Base-by-base conservation (phyloP, 179 eudicot genomes). In the Beta macrorhiza region DNA sequence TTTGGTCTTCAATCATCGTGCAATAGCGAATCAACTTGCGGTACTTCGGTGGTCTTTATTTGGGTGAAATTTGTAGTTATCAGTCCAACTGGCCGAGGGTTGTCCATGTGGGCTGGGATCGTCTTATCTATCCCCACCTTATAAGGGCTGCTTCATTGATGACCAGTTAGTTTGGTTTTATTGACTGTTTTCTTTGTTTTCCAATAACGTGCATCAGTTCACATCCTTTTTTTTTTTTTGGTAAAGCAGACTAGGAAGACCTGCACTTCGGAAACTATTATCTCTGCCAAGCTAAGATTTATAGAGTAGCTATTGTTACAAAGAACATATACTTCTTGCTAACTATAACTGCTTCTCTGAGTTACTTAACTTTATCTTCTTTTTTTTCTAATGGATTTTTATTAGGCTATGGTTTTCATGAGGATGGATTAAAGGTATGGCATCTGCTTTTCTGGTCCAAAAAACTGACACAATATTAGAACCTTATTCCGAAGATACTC, bases 391-490 rank as follows among this genome's bases (percentile, higher is more conserved):
- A 37, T 68, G 42, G 2, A 37, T 37, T 2, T 37, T 37, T 81
- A 79, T 76, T 88, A 95, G 98, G 98, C 65, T 90, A 90, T 83
- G 97, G 93, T 22, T 95, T 92, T 83, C 92, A 95, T 72, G 99
- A 95, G 86, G 99, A 95, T 83, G 97, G 98, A 77, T 84, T 95
- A 59, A 95, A 95, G 97, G 99, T 94, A 93, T 22, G 14, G 3
- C 63, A 55, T 32, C n/a, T 45, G 45, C 9, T 56, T 11, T 5
- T 61, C 10, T 29, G 19, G 7, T 61, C 65, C 32, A 7, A 8
- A 20, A 7, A 9, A 22, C 12, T n/a, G 37, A 62, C 67, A 62
- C 15, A 29, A 17, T 11, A 65, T 45, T 49, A 25, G 13, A 13
- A 15, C 14, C 15, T 67, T 3, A 13, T 37, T 32, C n/a, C 37